phyloP scores from a whole-genome alignment of 148 eudicot species.

The Nepenthes mirabilis region DNA sequence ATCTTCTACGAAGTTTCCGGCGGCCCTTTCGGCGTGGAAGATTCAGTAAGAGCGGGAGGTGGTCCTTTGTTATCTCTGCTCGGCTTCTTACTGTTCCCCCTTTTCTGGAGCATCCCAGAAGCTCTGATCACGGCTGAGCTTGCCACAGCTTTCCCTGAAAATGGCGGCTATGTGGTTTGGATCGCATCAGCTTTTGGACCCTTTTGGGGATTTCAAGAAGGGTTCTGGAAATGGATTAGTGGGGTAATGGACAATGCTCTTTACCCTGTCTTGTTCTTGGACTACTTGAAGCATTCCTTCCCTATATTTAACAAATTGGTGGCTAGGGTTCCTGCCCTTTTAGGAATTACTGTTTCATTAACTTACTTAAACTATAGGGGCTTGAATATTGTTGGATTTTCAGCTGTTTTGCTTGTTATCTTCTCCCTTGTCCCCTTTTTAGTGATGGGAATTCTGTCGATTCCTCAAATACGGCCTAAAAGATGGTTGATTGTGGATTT shows the following conservation, averaged over 20 bases:
- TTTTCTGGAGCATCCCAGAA: slow-evolving; percentile 77
- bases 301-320: slow-evolving; percentile 29
- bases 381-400: slow-evolving; percentile 53
- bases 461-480: slow-evolving; percentile 39
- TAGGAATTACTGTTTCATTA: slow-evolving; percentile 38
- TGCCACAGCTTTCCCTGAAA: slow-evolving; percentile 60
- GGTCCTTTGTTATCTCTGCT: slow-evolving; percentile 60
- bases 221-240: slow-evolving; percentile 77
- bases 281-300: slow-evolving; percentile 56
- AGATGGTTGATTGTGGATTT: slow-evolving; percentile 43
- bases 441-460: slow-evolving; percentile 38
- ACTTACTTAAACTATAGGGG: slow-evolving; percentile 69
- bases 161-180: slow-evolving; percentile 83
- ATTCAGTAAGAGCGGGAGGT: slow-evolving; percentile 47
- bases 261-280: slow-evolving; percentile 65
- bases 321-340: slow-evolving; percentile 54
- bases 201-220: slow-evolving; percentile 80
- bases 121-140: slow-evolving; percentile 70
- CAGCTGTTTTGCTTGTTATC: slow-evolving; percentile 48
- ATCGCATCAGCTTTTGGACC: slow-evolving; percentile 64
- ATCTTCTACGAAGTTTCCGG: slow-evolving; percentile 82
- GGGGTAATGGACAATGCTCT: slow-evolving; percentile 81
- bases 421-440: slow-evolving; percentile 60
- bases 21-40: slow-evolving; percentile 78
- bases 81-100: slow-evolving; percentile 64